Base-by-base conservation (phyloP, 2,329 filamentous ascomycete species). In the Dactylellina drechsleri region DNA sequence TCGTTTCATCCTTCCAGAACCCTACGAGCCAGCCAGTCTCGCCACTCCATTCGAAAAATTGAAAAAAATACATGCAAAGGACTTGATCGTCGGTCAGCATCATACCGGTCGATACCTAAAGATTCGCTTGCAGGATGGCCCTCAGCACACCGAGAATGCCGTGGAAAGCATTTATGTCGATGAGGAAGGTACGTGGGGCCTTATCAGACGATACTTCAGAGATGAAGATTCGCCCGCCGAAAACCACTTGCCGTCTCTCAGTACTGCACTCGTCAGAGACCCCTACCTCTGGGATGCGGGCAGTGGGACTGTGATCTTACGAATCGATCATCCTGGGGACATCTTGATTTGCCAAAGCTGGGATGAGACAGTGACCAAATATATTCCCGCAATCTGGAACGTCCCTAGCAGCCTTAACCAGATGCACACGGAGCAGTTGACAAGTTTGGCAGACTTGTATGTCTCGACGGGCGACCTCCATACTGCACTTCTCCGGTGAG, bases 281-380 rank as follows among this genome's bases (percentile, higher is more conserved):
- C 71, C 71, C 1, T 75, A 47, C 36, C 28, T 75, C 23, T 75
- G 71, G 71, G 47, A 66, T 12, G 56, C 36, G 10, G 58, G 71
- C 8, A 4, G 64, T 5, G 47, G 36, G 7, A 31, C 16, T 7
- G 20, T 31, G 2, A 49, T 68, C 7, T 52, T 75, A 5, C 61
- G 71, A 56, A 62, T 75, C 13, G 71, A 75, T 18, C 71, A 75
- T 43, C 71, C 58, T 15, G 40, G 45, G 7, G 71, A 75, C 18
- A 28, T 75, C 20, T 36, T 47, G 36, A 47, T 53, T 28, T 31
- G 67, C 3, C 43, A 68, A 16, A n/a, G 31, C 6, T 75, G 71
- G 71, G 64, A 68, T 15, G 15, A 36, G 10, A 13, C 43, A 15
- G 49, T 45, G 2, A 52, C 52, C 15, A 68, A 68, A 23, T 13